Base-by-base conservation (phyloP, 2,329 filamentous ascomycete genomes). In the Acephala macrosclerotiorum region DNA sequence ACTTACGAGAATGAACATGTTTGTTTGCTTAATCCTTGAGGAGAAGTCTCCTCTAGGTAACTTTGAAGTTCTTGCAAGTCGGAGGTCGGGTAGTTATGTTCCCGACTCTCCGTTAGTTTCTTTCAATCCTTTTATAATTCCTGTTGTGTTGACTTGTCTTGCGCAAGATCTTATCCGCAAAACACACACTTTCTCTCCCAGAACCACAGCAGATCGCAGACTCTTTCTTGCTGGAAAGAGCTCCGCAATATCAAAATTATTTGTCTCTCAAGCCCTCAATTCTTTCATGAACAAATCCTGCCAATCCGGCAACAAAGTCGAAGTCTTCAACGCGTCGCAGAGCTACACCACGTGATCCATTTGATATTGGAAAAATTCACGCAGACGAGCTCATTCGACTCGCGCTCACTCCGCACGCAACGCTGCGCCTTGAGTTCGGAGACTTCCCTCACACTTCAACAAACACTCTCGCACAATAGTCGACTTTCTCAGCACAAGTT, bases 1-100 rank as follows among this genome's bases (percentile, higher is more conserved):
- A 77, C 81, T 73, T 72, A 84, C 82, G 63, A 84, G 79, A 63
- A 84, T 83, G 71, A 84, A 84, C 82, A 84, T 84, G 63, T 38
- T 74, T 36, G 35, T 45, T 25, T 60, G 42, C 18, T 33, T 35
- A 22, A 12, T 22, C 16, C 35, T 29, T 36, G 11, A n/a, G 6
- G n/a, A 58, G 7, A 42, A 42, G 12, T 16, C 33, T 29, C 26
- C 25, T 12, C n/a, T n/a, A n/a, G 20, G 26, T 25, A 38, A 38
- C 20, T 36, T 16, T 35, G 16, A 7, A 33, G 33, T 29, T n/a
- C 38, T 56, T 33, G 29, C 29, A 33, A 4, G 29, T 33, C 4
- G 4, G 29, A 33, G 29, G 29, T 35, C 22, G 53, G n/a, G 35
- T 56, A 35, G 26, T 29, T 35, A 16, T 16, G 40, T 42, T 6